Percentiles rank a stretch among this genome's conserved stretches.
Evolutionary conservation across 2,329 filamentous ascomycete species (phyloP).

Genomic region (Aquanectria penicillioides): DNA sequence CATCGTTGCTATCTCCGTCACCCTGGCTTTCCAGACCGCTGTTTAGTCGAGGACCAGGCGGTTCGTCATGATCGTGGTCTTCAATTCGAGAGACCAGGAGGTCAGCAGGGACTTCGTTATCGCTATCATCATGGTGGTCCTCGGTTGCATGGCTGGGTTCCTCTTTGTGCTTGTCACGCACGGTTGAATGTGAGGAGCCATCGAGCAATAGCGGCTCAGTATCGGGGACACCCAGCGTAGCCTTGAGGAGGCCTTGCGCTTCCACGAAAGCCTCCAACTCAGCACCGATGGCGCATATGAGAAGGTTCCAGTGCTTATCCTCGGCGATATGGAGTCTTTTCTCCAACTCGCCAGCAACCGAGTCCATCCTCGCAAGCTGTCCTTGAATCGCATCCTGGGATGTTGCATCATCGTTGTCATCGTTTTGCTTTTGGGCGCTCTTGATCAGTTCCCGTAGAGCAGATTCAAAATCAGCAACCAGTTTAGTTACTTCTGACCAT

Average conservation of each 20-base stretch:
- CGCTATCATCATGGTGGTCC: constrained; percentile 37
- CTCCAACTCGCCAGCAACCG: constrained; percentile 65
- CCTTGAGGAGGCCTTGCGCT: constrained; percentile 64
- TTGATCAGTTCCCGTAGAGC: constrained; percentile 67
- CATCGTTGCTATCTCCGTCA: constrained; percentile 57
- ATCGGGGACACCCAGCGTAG: constrained; percentile 26
- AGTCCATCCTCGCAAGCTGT: constrained; percentile 66
- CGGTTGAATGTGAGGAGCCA: not conserved
- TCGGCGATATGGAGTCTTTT: constrained; percentile 65
- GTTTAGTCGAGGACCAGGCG: constrained; percentile 25
- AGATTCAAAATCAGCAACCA: constrained; percentile 73
- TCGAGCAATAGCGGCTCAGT: constrained; percentile 17
- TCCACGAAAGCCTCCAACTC: constrained; percentile 75
- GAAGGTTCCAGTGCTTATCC: constrained; percentile 74
- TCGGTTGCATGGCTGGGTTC: not conserved
- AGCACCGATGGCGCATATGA: constrained; percentile 80
- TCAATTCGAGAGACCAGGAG: constrained; percentile 49
- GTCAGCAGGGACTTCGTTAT: constrained; percentile 56
- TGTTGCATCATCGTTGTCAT: constrained; percentile 43
- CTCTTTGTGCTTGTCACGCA: constrained; percentile 1
- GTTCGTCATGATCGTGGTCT: constrained; percentile 28
- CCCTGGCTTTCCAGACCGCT: constrained; percentile 35
- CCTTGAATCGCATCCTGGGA: constrained; percentile 53
- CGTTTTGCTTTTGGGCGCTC: constrained; percentile 33
- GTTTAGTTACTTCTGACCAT: constrained; percentile 71